phyloP scores from a whole-genome alignment of 306 rosid genomes.

The Inga leiocalycina region DNA sequence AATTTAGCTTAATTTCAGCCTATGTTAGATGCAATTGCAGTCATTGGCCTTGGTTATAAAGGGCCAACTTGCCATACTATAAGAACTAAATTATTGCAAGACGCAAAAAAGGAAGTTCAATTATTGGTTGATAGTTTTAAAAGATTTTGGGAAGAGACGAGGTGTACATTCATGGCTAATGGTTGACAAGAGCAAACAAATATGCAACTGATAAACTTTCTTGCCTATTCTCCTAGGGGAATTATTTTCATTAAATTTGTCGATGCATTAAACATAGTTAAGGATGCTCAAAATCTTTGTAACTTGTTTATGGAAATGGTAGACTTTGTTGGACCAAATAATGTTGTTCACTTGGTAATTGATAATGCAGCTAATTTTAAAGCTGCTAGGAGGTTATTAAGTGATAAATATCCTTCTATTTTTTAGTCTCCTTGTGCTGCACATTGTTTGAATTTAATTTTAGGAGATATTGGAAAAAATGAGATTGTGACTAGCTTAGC shows the following conservation, averaged over 20 bases:
- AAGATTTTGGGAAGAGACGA: not conserved
- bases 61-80: too few species aligned
- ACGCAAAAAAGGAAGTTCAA: not conserved
- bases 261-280: not conserved
- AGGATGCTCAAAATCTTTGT: not conserved
- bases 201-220: not conserved
- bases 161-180: not conserved
- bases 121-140: not conserved
- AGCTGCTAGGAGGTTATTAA: not conserved
- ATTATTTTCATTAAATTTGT: not conserved
- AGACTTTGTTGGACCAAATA: not conserved
- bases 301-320: not conserved
- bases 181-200: not conserved
- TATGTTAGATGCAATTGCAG: too few species aligned
- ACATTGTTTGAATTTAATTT: conserved; percentile 3
- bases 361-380: not conserved
- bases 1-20: too few species aligned
- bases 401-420: not conserved
- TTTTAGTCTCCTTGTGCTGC: not conserved
- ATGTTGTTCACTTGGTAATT: conserved; percentile 20
- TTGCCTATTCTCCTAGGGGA: not conserved
- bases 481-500: not conserved
- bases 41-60: too few species aligned
- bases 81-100: too few species aligned
- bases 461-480: not conserved